These are phyloP conservation scores for Agarophyton chilense DNA, from an alignment of 23 red algal species.

Conservation along the genomic window DNA sequence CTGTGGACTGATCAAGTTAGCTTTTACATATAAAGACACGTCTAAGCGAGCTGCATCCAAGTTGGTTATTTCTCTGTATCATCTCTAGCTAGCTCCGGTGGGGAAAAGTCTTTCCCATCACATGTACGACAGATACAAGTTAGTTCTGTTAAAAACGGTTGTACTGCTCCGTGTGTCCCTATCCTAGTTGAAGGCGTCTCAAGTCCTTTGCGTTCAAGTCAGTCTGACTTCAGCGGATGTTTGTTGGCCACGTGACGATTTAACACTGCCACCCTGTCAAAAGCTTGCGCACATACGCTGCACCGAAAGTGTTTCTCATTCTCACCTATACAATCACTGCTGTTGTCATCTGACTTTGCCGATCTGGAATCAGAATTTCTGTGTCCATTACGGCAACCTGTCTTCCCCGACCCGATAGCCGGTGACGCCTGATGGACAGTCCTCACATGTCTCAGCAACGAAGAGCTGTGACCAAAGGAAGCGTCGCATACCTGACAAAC, in stretches of 20 bases:
- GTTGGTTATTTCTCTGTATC: too few relatives aligned
- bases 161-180: neutral
- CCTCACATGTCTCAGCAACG: constrained; percentile 63
- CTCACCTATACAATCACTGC: constrained; percentile 8
- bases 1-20: neutral
- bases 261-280: constrained; percentile 54
- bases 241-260: constrained; percentile 64
- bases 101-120: too few relatives aligned
- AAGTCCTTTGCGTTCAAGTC: neutral
- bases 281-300: constrained; percentile 45
- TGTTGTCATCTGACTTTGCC: constrained; percentile 18
- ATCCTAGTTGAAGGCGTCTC: neutral
- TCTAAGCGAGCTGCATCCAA: too few relatives aligned
- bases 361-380: constrained; percentile 48
- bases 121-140: too few relatives aligned
- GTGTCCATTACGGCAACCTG: constrained; percentile 1
- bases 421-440: constrained; percentile 74
- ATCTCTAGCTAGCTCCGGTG: too few relatives aligned
- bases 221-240: constrained; percentile 34
- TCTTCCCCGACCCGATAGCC: constrained; percentile 53
- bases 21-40: neutral
- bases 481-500: constrained; percentile 71
- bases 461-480: constrained; percentile 75
- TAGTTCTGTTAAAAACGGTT: too few relatives aligned
- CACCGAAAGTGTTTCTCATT: constrained; percentile 61